Evolutionary conservation across 2,329 filamentous ascomycete species (phyloP), one percentile per base, ranked within the genome.

Genomic region (Aspergillus novofumigatus): DNA sequence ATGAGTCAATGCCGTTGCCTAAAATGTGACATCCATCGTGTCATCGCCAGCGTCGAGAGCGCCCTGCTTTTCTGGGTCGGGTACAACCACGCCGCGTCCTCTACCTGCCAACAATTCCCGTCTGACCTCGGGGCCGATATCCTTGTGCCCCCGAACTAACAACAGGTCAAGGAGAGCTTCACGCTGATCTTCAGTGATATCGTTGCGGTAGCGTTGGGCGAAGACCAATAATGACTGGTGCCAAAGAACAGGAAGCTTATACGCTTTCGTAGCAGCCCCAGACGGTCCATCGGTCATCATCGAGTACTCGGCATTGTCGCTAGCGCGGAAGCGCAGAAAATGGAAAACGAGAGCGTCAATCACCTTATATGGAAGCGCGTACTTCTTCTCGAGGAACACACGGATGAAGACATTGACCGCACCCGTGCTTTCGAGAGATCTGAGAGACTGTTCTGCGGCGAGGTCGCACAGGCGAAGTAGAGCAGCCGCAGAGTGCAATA

Each of bases 321-420:
- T 82, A 53, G 84, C 89, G 35, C 90, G 84, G 79, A 96, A 97
- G 17, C 94, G 88, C 60, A 97, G 75, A 75, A 99, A 99, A 75
- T 99, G 93, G 79, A 97, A 97, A 9, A 99, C 94, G 1, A 97
- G 80, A 1, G 92, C 88, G 67, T 99, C 94, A 51, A 99, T 87
- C 54, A 96, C 93, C 75, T 96, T 93, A 78, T 90, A 97, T 0
- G 93, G 94, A 10, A 99, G 80, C 0, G 94, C 94, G 67, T 99
- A 97, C 71, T 95, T 95, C 83, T 99, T 99, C 76, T 97, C 93
- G 3, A 99, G 80, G 41, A 99, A 83, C 0, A 91, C 87, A 70
- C 91, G 91, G 77, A 99, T 96, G 75, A 99, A 95, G 65, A 96
- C 89, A 75, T 97, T 97, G 60, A 92, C 94, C 3, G 92, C 89